Evolutionary conservation across 2,329 filamentous ascomycete genomes (phyloP).

Genomic region (Periconia sp.): DNA sequence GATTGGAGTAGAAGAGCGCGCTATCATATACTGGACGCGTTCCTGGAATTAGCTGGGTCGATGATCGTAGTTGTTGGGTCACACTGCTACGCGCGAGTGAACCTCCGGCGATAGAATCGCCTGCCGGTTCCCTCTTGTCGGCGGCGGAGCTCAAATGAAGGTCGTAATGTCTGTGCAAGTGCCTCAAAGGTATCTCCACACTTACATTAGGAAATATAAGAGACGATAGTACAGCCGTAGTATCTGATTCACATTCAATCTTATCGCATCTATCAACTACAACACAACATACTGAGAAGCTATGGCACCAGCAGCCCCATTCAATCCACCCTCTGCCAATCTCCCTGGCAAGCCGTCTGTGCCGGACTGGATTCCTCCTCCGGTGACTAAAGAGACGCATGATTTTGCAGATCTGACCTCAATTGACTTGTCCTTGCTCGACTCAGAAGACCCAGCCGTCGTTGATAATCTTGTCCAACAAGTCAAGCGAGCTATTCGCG

Average conservation of each 20-base stretch:
- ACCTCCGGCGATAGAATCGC: no score
- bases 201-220: no score
- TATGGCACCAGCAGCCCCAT: constrained; percentile 24
- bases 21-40: no score
- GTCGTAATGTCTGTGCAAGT: not conserved
- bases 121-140: no score
- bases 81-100: no score
- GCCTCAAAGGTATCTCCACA: no score
- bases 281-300: not conserved
- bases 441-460: constrained; percentile 41
- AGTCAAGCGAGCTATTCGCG: constrained; percentile 39
- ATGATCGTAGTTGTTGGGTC: no score
- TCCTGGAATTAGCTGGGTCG: no score
- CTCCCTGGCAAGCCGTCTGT: constrained; percentile 29
- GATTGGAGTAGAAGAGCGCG: no score
- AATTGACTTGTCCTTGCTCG: constrained; percentile 39
- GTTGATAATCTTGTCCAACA: constrained; percentile 53
- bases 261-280: not conserved
- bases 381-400: constrained; percentile 52
- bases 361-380: constrained; percentile 46
- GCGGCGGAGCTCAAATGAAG: no score
- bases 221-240: no score
- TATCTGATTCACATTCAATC: no score
- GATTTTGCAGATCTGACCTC: constrained; percentile 45
- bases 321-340: constrained; percentile 26